Evolutionary conservation across 129 eudicot species (phyloP), one percentile per base, ranked within the genome.

Genomic region (Centrapalus pauciflorus): DNA sequence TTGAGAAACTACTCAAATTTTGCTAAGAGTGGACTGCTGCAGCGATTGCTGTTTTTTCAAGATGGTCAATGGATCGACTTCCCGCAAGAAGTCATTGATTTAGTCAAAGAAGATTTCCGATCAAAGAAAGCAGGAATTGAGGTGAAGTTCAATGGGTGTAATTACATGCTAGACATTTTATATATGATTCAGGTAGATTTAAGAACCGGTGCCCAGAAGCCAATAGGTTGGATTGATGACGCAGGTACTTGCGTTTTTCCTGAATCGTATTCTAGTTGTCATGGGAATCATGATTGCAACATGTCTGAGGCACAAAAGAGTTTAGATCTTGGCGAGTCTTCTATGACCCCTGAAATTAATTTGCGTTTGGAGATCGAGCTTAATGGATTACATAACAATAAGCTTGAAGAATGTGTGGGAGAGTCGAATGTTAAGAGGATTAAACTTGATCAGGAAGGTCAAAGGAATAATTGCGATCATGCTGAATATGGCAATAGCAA

Each of bases 171-270:
- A 11, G 90, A 93, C 51, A 83, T 93, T 34, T 70, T 88, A 45
- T 78, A 76, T 67, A 93, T 88, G 98, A 72, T 76, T 64, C 79
- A 79, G 61, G 40, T 93, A 20, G 89, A 88, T 71, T 58, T 93
- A 74, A 80, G 73, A 59, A 79, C 96, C 0, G 95, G 92, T 34
- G 7, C 68, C 8, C 79, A 80, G 41, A 81, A 81, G 40, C 95
- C 98, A n/a, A 88, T 93, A 55, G 96, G 96, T 19, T 93, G 98
- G 98, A 93, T 93, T 70, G 98, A 93, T 70, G 95, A 85, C 23
- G 56, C 51, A 2, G 95, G 84, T 20, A 74, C 57, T 13, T 88
- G 96, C 35, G 78, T 88, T 40, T 86, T 93, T 46, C 98, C 96
- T 5, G 96, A 93, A 69, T 27, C 65, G 0, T 60, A 67, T 30